Percentiles rank a stretch among this genome's conserved stretches.
Conservation (phyloP, 495 filamentous ascomycete genomes). For the Aspergillus bridgeri region DNA sequence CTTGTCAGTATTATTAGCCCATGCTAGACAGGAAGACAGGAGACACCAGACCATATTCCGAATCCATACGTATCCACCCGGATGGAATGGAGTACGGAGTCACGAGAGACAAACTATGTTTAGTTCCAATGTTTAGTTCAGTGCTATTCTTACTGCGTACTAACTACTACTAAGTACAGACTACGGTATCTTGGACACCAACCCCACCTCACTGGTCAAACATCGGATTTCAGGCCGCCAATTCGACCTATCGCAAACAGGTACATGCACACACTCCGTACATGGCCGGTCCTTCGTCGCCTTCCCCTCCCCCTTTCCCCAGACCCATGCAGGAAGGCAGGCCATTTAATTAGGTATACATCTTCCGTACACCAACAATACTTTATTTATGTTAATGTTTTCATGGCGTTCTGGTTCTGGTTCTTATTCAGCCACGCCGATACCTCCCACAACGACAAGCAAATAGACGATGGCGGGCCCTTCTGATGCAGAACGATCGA, state of each 20-base stretch:
- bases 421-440: background rate
- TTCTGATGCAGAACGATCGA: background rate
- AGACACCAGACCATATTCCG: background rate
- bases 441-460: background rate
- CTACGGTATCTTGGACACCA: too few species aligned
- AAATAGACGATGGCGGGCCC: background rate
- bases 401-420: too few species aligned
- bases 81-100: too few species aligned
- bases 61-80: background rate
- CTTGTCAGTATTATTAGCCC: background rate
- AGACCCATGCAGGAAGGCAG: too few species aligned
- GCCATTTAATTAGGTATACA: background rate
- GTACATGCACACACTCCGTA: too few species aligned
- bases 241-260: background rate
- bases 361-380: too few species aligned
- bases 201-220: background rate
- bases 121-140: too few species aligned
- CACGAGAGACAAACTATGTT: too few species aligned
- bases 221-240: background rate
- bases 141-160: background rate
- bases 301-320: background rate
- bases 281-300: background rate
- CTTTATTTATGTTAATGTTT: too few species aligned
- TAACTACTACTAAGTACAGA: too few species aligned
- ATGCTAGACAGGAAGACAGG: background rate